A percentile compares a stretch with the other conserved stretches of the same genome.
These are phyloP conservation scores for Fragilaria crotonensis DNA, from an alignment of 108 stramenopile species.

Conservation along the genomic window DNA sequence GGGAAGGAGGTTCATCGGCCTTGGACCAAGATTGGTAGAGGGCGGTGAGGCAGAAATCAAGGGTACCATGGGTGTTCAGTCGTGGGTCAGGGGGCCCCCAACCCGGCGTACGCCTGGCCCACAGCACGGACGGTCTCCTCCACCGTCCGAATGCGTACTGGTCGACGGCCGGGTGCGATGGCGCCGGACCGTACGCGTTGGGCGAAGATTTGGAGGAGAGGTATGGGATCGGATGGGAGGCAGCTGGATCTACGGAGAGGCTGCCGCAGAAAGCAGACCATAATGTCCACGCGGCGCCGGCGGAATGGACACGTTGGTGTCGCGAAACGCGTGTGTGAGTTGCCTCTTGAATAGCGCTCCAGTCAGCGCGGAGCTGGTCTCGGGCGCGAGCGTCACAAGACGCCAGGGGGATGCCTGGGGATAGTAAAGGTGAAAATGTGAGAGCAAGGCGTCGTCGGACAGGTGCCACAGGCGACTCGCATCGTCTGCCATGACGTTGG, in stretches of 20 bases:
- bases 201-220: too few species aligned
- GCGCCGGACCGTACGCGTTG: too few species aligned
- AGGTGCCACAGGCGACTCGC: not conserved
- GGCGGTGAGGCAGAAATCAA: slow-evolving; percentile 14
- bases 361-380: slow-evolving; percentile 14
- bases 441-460: not conserved
- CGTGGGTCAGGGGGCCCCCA: slow-evolving; percentile 28
- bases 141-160: slow-evolving; percentile 21
- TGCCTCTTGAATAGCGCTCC: slow-evolving; percentile 11
- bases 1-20: slow-evolving; percentile 7
- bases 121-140: slow-evolving; percentile 13
- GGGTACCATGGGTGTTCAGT: slow-evolving; percentile 4
- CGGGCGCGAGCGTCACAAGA: slow-evolving; percentile 2
- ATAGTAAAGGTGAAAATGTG: slow-evolving; percentile 5
- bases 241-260: slow-evolving; percentile 12
- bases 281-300: slow-evolving; percentile 7
- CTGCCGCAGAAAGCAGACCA: slow-evolving; percentile 13
- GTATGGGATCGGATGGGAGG: too few species aligned
- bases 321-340: slow-evolving; percentile 1
- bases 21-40: slow-evolving; percentile 2
- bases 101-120: slow-evolving; percentile 16
- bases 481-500: slow-evolving; percentile 12
- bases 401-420: slow-evolving; percentile 12
- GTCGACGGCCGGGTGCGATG: too few species aligned
- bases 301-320: not conserved